Base-by-base conservation (phyloP, 192 early-diverging fungal species). In the Coemansia javaensis region DNA sequence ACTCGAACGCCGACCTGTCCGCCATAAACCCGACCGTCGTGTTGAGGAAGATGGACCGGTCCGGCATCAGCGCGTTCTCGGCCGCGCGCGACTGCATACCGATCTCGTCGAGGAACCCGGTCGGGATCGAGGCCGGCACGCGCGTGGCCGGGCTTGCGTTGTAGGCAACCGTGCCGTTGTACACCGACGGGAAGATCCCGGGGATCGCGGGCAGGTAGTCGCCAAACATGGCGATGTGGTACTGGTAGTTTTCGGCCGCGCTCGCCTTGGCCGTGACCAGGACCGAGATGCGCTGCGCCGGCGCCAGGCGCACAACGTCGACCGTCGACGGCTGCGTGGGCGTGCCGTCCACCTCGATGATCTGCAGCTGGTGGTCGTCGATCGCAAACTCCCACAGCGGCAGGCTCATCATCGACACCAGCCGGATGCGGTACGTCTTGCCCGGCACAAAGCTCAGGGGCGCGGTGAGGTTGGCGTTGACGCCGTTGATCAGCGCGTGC, bases 361-460 rank as follows among this genome's bases (percentile, higher is more conserved):
- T 60, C 32, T 75, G 66, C 62, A 94, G 56, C 16, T 74, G 63
- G 60, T 91, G 91, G 13, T 75, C 81, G 47, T 88, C 87, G 50
- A 94, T 87, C 53, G 77, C 79, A 50, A 94, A 77, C 46, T 80
- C n/a, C n/a, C n/a, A n/a, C n/a, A n/a, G n/a, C n/a, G n/a, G n/a
- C n/a, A n/a, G n/a, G n/a, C n/a, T n/a, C n/a, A n/a, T n/a, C n/a
- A 86, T 87, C 63, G 84, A 86, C 34, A 91, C 69, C 38, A 94
- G 37, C 17, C 90, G 78, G 47, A 94, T 49, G 40, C 88, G 81
- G 65, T 90, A 91, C 7, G 81, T 89, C 64, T 87, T 89, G 32
- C 83, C 84, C 4, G 87, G 79, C 12, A 58, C 56, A 55, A 94
- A 86, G 20, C 53, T 46, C 40, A 88, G n/a, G n/a, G n/a, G n/a